These are phyloP conservation scores for Xylariaceae sp. DNA, from an alignment of 2,329 filamentous ascomycete genomes.

Conservation along the genomic window DNA sequence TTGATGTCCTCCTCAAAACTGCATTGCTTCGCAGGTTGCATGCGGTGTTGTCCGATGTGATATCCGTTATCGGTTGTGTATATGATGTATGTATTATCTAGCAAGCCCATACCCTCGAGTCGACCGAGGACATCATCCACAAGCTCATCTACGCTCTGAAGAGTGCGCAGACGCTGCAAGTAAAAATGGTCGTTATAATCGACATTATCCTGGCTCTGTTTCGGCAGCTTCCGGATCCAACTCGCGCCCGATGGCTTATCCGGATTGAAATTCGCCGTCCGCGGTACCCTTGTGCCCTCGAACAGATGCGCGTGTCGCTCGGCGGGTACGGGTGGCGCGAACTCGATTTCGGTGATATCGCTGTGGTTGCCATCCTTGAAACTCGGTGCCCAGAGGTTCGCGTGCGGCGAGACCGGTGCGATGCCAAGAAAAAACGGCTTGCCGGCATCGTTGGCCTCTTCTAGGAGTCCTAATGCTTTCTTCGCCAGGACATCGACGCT, in stretches of 20 bases:
- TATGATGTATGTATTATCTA: slow-evolving; percentile 57
- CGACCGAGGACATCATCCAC: slow-evolving; percentile 37
- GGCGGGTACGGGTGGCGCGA: slow-evolving; percentile 34
- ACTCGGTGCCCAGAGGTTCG: slow-evolving; percentile 29
- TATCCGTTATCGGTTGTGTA: slow-evolving; percentile 59
- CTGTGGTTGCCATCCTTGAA: slow-evolving; percentile 28
- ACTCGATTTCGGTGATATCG: slow-evolving; percentile 8
- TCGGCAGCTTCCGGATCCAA: slow-evolving; percentile 40
- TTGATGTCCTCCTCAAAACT: slow-evolving; percentile 57
- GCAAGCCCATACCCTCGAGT: slow-evolving; percentile 47
- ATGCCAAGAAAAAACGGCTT: slow-evolving; percentile 65
- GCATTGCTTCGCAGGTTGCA: slow-evolving; percentile 55
- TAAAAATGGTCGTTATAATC: slow-evolving; percentile 48
- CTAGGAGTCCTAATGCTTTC: slow-evolving; percentile 49
- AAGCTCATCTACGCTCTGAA: slow-evolving; percentile 53
- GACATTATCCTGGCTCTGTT: slow-evolving; percentile 37
- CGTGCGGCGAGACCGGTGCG: slow-evolving; percentile 42
- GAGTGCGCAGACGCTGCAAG: slow-evolving; percentile 46
- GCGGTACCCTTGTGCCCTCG: slow-evolving; percentile 48
- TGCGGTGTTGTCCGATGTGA: slow-evolving; percentile 55
- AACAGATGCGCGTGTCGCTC: slow-evolving; percentile 61
- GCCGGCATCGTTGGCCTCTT: slow-evolving; percentile 39
- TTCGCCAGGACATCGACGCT: slow-evolving; percentile 48
- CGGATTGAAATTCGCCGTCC: slow-evolving; percentile 64
- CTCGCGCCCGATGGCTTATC: slow-evolving; percentile 37